A percentile compares a stretch with the other conserved stretches of the same genome.
phyloP scores from a whole-genome alignment of 1,139 yeast species.

The Hansenula lynferdii region DNA sequence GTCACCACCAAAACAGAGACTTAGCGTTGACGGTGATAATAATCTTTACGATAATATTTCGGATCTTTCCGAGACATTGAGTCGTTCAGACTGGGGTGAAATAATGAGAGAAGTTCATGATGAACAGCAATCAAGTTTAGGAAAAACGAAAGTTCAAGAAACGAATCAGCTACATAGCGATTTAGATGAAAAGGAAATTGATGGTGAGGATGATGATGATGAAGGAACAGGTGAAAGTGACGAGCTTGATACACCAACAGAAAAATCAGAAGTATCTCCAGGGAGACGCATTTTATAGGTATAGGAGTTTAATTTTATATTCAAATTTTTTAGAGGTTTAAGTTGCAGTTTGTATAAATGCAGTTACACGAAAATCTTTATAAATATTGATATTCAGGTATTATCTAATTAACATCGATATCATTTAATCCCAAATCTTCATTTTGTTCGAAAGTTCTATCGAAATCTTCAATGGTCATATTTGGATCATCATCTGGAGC shows the following conservation, averaged over 20 bases:
- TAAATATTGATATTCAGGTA: neutral
- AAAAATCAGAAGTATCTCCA: neutral
- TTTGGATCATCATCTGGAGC: constrained; percentile 99
- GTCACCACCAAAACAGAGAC: constrained; percentile 9
- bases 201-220: neutral
- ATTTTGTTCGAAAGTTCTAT: constrained; percentile 81
- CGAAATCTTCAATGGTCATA: constrained; percentile 86
- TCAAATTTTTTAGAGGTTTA: neutral
- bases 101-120: neutral
- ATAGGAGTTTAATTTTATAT: neutral
- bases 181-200: neutral
- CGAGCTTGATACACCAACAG: neutral
- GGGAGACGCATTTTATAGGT: neutral
- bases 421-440: constrained; percentile 90
- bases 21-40: neutral
- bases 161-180: no score
- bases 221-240: neutral
- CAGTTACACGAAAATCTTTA: neutral
- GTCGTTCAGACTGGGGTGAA: constrained; percentile 17
- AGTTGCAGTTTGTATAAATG: neutral
- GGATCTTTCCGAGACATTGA: constrained; percentile 13
- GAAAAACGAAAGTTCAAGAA: no score
- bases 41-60: constrained; percentile 9
- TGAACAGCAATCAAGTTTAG: neutral
- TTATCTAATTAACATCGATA: constrained; percentile 41